Base-by-base conservation (phyloP, 805 yeast species). In the Wickerhamiella occidentalis region DNA sequence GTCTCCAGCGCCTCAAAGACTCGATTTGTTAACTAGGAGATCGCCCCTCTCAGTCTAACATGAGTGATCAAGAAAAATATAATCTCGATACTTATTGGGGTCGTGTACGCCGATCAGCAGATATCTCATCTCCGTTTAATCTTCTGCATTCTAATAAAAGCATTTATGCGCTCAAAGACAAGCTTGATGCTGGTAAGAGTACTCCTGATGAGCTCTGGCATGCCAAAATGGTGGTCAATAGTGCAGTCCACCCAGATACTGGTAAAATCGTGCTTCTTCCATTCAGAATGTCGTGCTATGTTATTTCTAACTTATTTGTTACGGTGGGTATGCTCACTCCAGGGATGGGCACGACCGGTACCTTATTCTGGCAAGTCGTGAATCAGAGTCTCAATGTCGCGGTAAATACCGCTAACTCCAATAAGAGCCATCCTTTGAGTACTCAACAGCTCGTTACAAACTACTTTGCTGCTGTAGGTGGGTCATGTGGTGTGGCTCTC, bases 261-360 rank as follows among this genome's bases (percentile, higher is more conserved):
- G 96, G 96, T 1, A 92, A 86, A 59, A 83, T 94, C 1, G 96
- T 92, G 11, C 63, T 85, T 25, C 70, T 92, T 49, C 99, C 99
- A 2, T 92, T 92, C 68, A 77, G 99, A 67, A 92, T 92, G 99
- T 86, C 96, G 21, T 82, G 90, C 28, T 86, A 92, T 69, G 99
- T 92, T 15, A 70, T 92, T 48, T 85, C 95, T 9, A 92, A 92
- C 65, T 68, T 92, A 66, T 90, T 90, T 19, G 97, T 92, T 45
- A 90, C 97, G 5, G 90, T 83, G 3, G 99, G 99, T 56, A 92
- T 92, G 99, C 75, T 92, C 56, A 90, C 96, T 1, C 99, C 99
- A 6, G 83, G 84, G 50, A 66, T 92, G 61, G 94, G 95, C 8
- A 79, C 87, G 8, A 78, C 75, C 0, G 99, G 98, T 35, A 90